These are phyloP conservation scores for Talaromyces trachyspermus DNA, from an alignment of 495 filamentous ascomycete species.

Conservation along the genomic window DNA sequence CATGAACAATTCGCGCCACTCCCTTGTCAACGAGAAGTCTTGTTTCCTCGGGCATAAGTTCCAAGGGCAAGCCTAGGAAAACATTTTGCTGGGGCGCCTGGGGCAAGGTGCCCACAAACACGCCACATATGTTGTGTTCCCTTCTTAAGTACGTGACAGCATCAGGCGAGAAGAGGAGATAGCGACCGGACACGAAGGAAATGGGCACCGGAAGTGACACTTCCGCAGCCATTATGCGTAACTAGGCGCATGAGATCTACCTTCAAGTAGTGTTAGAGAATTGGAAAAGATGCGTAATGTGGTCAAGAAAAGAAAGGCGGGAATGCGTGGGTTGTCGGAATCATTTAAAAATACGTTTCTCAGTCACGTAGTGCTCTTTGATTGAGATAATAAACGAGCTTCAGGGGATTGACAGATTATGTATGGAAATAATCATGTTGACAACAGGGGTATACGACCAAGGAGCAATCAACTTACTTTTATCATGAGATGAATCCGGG, in stretches of 20 bases:
- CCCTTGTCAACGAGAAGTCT: conserved; percentile 73
- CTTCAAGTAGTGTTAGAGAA: background rate
- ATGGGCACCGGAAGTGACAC: conserved; percentile 64
- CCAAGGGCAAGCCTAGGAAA: conserved; percentile 79
- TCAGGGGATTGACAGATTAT: conserved; percentile 93
- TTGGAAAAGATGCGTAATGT: background rate
- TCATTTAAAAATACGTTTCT: conserved; percentile 46
- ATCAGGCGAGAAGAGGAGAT: conserved; percentile 82
- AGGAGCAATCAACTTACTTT: background rate
- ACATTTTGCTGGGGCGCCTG: conserved; percentile 93
- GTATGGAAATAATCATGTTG: conserved; percentile 66
- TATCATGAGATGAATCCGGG: background rate
- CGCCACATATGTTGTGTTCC: conserved; percentile 78
- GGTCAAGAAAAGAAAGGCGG: conserved; percentile 4
- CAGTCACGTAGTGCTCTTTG: conserved; percentile 39
- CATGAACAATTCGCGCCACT: conserved; percentile 73
- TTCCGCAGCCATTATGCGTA: conserved; percentile 27
- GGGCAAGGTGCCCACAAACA: conserved; percentile 78
- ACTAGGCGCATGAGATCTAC: background rate
- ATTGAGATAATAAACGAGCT: conserved; percentile 36
- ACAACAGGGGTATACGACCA: background rate
- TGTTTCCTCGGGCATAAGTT: conserved; percentile 88
- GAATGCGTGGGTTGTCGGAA: too few species aligned
- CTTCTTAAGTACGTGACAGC: conserved; percentile 73
- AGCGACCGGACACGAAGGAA: conserved; percentile 70